Conservation (phyloP, 495 filamentous ascomycete species). For the Extremus antarcticus region DNA sequence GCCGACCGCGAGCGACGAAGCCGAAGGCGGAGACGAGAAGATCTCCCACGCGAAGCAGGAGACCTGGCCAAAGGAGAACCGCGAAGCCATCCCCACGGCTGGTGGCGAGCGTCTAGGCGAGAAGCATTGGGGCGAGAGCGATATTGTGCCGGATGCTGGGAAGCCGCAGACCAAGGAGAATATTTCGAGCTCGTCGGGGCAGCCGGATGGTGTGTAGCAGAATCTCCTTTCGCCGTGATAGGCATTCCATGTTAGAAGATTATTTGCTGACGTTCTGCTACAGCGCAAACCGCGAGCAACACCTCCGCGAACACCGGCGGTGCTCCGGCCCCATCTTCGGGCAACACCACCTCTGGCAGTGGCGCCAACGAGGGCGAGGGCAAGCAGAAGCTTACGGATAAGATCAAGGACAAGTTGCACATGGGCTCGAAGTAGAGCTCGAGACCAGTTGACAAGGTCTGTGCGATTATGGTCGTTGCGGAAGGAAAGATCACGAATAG, state of each 20-base stretch:
- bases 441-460: too few species aligned
- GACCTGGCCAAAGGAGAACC: neutral
- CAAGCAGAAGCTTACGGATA: conserved; percentile 8
- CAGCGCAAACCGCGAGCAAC: conserved; percentile 7
- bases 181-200: conserved; percentile 3
- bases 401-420: conserved; percentile 12
- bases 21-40: neutral
- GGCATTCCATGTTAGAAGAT: neutral
- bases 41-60: neutral
- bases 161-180: conserved; percentile 2
- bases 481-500: too few species aligned
- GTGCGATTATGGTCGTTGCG: too few species aligned
- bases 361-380: neutral
- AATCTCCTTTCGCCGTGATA: neutral
- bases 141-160: conserved; percentile 12
- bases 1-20: neutral
- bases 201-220: conserved; percentile 6
- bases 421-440: neutral
- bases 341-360: neutral
- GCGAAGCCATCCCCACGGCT: conserved; percentile 14
- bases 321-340: neutral
- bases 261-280: neutral
- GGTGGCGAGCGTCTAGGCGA: conserved; percentile 13
- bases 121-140: conserved; percentile 21
- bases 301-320: conserved; percentile 2